These are phyloP conservation scores for Mortierella sp. DNA, from an alignment of 371 early-diverging fungal species.

Conservation along the genomic window DNA sequence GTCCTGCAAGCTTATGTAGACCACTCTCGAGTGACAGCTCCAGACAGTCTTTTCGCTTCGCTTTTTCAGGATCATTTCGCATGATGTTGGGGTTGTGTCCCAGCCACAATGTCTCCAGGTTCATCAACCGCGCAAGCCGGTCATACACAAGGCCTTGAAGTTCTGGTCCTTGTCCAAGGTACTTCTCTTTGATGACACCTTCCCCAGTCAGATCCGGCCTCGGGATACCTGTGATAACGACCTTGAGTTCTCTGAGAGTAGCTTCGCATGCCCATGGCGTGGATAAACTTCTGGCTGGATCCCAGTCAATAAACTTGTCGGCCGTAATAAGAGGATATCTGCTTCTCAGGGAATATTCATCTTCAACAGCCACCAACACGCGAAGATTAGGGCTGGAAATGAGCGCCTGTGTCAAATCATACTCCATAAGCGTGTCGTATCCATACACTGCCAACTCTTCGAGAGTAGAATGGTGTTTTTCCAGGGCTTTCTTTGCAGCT, in stretches of 20 bases:
- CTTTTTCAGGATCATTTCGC: too few relatives aligned
- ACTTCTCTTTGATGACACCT: too few relatives aligned
- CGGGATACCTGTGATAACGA: conserved; percentile 38
- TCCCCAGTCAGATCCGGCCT: conserved; percentile 24
- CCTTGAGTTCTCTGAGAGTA: conserved; percentile 17
- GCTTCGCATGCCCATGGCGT: conserved; percentile 26
- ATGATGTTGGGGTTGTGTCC: conserved; percentile 26
- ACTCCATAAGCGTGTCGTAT: conserved; percentile 30
- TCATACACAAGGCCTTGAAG: too few relatives aligned
- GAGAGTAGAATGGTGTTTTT: conserved; percentile 21
- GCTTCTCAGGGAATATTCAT: conserved; percentile 15
- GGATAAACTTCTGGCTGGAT: too few relatives aligned
- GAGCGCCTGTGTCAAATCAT: conserved; percentile 26
- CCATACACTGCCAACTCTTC: conserved; percentile 25
- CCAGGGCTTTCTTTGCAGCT: conserved; percentile 9
- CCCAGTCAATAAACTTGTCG: conserved; percentile 25
- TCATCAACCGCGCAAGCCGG: conserved; percentile 11
- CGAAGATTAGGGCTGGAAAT: conserved; percentile 25
- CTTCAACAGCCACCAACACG: conserved; percentile 28
- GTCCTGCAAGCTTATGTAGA: too few relatives aligned
- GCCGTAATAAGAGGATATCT: conserved; percentile 37
- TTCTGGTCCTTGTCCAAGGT: too few relatives aligned
- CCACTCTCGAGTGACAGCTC: too few relatives aligned
- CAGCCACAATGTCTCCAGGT: conserved; percentile 12
- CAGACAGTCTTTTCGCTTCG: too few relatives aligned